Evolutionary conservation across 495 filamentous ascomycete species (phyloP), one percentile per base, ranked within the genome.

Genomic region (Bryoglossum gracile): DNA sequence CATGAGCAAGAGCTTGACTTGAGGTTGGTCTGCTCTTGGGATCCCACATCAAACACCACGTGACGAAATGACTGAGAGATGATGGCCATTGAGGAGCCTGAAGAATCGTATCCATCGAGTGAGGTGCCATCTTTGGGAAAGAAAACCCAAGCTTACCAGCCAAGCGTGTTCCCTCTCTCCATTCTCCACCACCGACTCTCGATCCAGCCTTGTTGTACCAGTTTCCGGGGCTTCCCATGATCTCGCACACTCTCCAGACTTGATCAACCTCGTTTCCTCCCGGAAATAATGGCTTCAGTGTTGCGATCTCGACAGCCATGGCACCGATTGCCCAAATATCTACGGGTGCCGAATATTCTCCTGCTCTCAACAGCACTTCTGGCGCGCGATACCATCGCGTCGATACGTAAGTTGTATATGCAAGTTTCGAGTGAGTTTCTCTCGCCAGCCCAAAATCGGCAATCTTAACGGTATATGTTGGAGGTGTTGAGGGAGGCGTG

Each of bases 1-100:
- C 91, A 60, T 97, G 94, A 25, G 81, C 83, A 57, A 97, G 66
- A 8, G 94, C 91, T 65, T 97, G 90, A 0, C 83, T 80, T 25
- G 90, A 95, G n/a, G 94, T 99, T 40, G 94, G 94, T 47, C 94
- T 76, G 63, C 70, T 81, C 68, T 89, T 90, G 13, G 94, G 94
- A 67, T 99, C 94, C 94, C 94, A 99, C 92, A 97, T 95, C 50
- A 99, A 67, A 69, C 94, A 99, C 90, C 89, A 95, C 1, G 94
- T 97, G 40, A 99, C 94, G 59, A 99, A 96, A 23, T 89, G 76
- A 56, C 81, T 82, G 23, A 99, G 75, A 26, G 87, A 86, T 1
- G 81, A 69, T 3, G 94, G 92, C 94, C 94, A 99, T 61, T 92
- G 86, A 11, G 94, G 89, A 3, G 84, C 58, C 54, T 87, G 87